A percentile compares a stretch with the other conserved stretches of the same genome.
Evolutionary conservation across 257 asterid species (phyloP).

Genomic region (Handroanthus guayacan): DNA sequence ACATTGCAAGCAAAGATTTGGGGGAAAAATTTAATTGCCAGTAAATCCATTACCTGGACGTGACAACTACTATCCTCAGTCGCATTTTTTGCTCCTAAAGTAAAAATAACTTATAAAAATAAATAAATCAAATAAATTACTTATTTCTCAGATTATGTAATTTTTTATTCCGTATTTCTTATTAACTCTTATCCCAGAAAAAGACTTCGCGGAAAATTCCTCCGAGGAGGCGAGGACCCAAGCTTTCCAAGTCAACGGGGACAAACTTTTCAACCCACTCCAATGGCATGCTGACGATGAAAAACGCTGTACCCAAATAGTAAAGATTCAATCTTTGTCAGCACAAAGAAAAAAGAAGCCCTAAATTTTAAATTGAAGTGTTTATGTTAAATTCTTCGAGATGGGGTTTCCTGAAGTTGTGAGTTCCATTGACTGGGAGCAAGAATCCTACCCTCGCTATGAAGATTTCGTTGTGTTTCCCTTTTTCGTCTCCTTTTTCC

Average conservation of each 20-base stretch:
- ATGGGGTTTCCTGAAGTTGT: conserved; percentile 64
- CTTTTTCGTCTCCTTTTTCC: conserved; percentile 67
- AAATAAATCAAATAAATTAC: too few species aligned
- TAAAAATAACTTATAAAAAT: neutral
- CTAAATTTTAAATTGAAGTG: conserved; percentile 37
- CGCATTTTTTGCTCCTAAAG: too few species aligned
- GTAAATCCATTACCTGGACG: too few species aligned
- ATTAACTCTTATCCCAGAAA: neutral
- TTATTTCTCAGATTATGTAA: too few species aligned
- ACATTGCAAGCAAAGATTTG: too few species aligned
- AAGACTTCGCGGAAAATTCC: neutral
- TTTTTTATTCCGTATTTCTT: neutral
- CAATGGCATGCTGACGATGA: neutral
- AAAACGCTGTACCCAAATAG: neutral
- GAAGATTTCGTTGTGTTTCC: conserved; percentile 82
- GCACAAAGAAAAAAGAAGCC: neutral
- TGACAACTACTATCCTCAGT: too few species aligned
- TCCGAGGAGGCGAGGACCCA: neutral
- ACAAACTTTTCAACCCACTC: neutral
- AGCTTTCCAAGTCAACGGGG: conserved; percentile 28
- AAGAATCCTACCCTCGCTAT: conserved; percentile 74
- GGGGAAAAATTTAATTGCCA: too few species aligned
- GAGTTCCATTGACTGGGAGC: conserved; percentile 65
- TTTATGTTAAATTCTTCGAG: conserved; percentile 11
- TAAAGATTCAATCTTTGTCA: conserved; percentile 38